Percentiles rank a stretch among this genome's conserved stretches.
phyloP scores from a whole-genome alignment of 129 eudicot species.

The Scalesia atractyloides region DNA sequence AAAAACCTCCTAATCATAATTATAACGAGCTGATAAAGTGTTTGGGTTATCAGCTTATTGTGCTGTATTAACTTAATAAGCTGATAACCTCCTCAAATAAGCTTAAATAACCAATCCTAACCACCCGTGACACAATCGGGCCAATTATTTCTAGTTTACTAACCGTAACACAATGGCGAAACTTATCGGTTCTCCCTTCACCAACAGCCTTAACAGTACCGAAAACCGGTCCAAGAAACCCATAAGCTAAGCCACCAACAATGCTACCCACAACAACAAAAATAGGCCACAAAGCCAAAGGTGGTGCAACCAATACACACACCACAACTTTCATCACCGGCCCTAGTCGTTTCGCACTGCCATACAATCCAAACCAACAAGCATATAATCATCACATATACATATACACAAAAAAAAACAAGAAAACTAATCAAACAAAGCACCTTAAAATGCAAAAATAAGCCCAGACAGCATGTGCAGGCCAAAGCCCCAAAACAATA shows the following conservation, averaged over 20 bases:
- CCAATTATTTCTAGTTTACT: conserved; percentile 33
- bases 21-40: not conserved
- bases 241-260: conserved; percentile 78
- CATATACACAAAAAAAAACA: not conserved
- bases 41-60: not conserved
- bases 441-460: conserved; percentile 70
- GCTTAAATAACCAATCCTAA: not conserved
- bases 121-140: not conserved
- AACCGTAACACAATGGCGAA: conserved; percentile 60
- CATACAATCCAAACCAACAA: conserved; percentile 16
- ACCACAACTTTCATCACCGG: conserved; percentile 74
- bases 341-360: conserved; percentile 79
- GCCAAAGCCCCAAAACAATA: conserved; percentile 84
- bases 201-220: conserved; percentile 92
- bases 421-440: conserved; percentile 1
- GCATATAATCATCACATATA: not conserved
- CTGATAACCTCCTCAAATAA: not conserved
- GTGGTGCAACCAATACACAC: conserved; percentile 43
- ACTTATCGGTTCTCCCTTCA: conserved; percentile 68
- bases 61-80: not conserved
- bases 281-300: conserved; percentile 68
- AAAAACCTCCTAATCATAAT: not conserved
- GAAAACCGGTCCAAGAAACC: conserved; percentile 77
- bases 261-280: conserved; percentile 56
- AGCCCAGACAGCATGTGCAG: conserved; percentile 68